Evolutionary conservation across 2,329 filamentous ascomycete species (phyloP), one percentile per base, ranked within the genome.

Genomic region (Chaetomium strumarium): DNA sequence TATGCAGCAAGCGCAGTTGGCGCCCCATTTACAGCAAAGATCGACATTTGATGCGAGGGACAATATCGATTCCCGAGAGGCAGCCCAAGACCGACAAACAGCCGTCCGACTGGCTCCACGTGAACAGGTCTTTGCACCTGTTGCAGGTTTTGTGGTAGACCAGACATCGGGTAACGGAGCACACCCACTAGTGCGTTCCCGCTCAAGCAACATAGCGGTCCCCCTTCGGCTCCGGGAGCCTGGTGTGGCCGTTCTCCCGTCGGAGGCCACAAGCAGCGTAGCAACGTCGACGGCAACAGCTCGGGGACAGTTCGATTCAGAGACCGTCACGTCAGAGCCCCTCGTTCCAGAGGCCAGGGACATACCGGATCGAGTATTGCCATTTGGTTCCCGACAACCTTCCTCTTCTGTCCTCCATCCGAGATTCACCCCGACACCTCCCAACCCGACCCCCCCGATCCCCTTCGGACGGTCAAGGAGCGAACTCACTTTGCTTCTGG

Each of bases 401-500:
- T 62, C 59, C 9, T 56, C 59, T 38, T 68, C 70, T 24, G 68
- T 65, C 14, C 63, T 66, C n/a, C 62, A 70, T 29, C 54, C 62
- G 9, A 59, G 68, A 19, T 73, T 79, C 51, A 72, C 70, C 5
- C 78, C 78, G 20, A 80, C 77, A 0, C 72, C 72, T 50, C 77
- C 76, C 5, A 76, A 70, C 40, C 65, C 70, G 11, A 67, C 70
- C 13, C 67, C 74, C 24, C 66, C 66, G 13, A 69, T 79, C 8
- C 77, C 75, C 4, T 67, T 83, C 45, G 78, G 72, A n/a, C 71
- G 79, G 52, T 78, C 79, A n/a, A 81, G 76, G 64, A 83, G 80
- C 59, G 79, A 84, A 62, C 68, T 84, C 29, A 77, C 76, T 10
- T 67, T 84, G 4, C 68, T 84, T 1, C 68, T 84, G 17, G 77